Evolutionary conservation across 2,329 filamentous ascomycete species (phyloP).

Genomic region (Pseudogymnoascus sp.): DNA sequence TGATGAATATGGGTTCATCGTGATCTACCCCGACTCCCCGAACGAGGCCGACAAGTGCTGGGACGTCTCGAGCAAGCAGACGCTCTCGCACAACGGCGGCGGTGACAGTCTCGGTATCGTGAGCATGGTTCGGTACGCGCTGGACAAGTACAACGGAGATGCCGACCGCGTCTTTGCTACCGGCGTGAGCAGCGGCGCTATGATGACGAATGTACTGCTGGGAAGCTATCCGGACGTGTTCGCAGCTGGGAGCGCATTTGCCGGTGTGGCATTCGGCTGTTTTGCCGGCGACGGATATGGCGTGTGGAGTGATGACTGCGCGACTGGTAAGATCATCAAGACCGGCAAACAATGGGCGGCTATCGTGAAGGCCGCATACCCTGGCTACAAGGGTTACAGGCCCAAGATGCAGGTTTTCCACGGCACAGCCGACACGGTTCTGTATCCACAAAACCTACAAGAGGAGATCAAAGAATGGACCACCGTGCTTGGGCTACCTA

Average conservation of each 20-base stretch:
- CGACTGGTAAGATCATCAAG: conserved; percentile 35
- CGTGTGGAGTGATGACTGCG: conserved; percentile 35
- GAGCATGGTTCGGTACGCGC: conserved; percentile 50
- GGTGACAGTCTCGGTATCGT: conserved; percentile 49
- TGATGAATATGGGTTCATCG: conserved; percentile 46
- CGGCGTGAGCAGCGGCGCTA: conserved; percentile 41
- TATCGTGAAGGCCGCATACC: conserved; percentile 33
- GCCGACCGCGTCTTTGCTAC: conserved; percentile 45
- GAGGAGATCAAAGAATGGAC: conserved; percentile 39
- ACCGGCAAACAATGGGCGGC: conserved; percentile 40
- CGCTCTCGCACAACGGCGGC: conserved; percentile 48
- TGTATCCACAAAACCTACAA: conserved; percentile 32
- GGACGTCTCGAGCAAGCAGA: conserved; percentile 43
- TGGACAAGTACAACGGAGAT: conserved; percentile 46
- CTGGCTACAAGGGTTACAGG: conserved; percentile 29
- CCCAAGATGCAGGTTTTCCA: conserved; percentile 34
- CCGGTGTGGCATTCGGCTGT: conserved; percentile 39
- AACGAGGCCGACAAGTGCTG: conserved; percentile 44
- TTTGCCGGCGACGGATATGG: conserved; percentile 22
- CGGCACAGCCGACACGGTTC: conserved; percentile 30
- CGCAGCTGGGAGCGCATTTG: conserved; percentile 36
- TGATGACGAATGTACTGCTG: conserved; percentile 44
- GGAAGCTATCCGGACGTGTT: conserved; percentile 43
- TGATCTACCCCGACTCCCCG: conserved; percentile 47
- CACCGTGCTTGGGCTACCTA: conserved; percentile 31